phyloP scores from a whole-genome alignment of 768 basidiomycete species.

The Dioszegia hungarica region DNA sequence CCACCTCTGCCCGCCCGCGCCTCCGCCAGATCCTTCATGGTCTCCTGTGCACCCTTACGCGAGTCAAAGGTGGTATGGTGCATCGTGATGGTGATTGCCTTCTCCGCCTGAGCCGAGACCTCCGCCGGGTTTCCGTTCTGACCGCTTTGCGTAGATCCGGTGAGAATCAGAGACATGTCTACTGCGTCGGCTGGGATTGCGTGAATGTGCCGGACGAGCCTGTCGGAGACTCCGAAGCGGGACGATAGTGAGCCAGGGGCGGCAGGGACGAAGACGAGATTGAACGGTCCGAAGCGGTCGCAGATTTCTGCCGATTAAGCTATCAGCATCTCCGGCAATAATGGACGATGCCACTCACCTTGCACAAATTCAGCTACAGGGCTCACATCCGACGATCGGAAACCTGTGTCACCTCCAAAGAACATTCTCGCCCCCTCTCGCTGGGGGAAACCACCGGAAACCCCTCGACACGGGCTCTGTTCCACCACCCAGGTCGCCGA shows the following conservation, averaged over 20 bases:
- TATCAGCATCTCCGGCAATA: background rate
- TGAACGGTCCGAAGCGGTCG: constrained; percentile 17
- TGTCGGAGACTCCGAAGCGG: constrained; percentile 20
- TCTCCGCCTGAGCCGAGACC: background rate
- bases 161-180: background rate
- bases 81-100: background rate
- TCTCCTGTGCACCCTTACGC: background rate
- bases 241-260: constrained; percentile 28
- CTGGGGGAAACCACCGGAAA: background rate
- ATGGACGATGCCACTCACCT: constrained; percentile 7
- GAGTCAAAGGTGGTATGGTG: constrained; percentile 2
- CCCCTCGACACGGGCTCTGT: background rate
- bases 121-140: no score
- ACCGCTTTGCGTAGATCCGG: no score
- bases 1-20: background rate
- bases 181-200: constrained; percentile 9
- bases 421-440: background rate
- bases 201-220: constrained; percentile 19
- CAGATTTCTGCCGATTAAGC: constrained; percentile 16
- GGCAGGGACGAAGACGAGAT: constrained; percentile 27
- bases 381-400: constrained; percentile 6
- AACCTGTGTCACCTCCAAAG: constrained; percentile 30
- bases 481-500: constrained; percentile 25
- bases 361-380: constrained; percentile 26
- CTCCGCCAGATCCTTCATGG: background rate